These are phyloP conservation scores for Suhomyces guaymorum DNA, from an alignment of 1,139 yeast genomes.

Conservation along the genomic window DNA sequence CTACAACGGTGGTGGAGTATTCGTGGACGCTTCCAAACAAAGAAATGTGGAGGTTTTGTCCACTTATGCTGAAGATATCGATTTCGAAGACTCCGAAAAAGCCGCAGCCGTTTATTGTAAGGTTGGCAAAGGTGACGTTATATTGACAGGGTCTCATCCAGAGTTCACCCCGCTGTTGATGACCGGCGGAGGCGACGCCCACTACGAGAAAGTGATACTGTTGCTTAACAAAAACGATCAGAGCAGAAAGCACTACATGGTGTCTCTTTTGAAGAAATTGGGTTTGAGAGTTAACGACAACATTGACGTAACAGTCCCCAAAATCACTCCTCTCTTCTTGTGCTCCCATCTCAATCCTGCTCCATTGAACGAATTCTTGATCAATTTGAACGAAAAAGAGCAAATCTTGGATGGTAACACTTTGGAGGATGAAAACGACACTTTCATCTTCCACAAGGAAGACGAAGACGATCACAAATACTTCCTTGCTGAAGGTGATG, in stretches of 20 bases:
- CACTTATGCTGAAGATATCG: conserved; percentile 50
- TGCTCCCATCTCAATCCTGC: conserved; percentile 33
- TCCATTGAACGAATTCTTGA: conserved; percentile 27
- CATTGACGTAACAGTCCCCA: conserved; percentile 55
- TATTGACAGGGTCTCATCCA: conserved; percentile 88
- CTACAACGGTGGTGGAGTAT: conserved; percentile 88
- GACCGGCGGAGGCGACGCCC: conserved; percentile 27
- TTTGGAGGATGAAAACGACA: conserved; percentile 55
- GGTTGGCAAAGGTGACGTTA: conserved; percentile 73
- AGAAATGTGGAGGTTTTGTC: conserved; percentile 72
- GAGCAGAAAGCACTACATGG: conserved; percentile 55
- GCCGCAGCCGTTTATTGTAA: conserved; percentile 72
- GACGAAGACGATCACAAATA: conserved; percentile 24
- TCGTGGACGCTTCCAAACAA: conserved; percentile 67
- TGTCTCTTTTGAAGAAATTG: conserved; percentile 53
- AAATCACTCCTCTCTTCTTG: conserved; percentile 62
- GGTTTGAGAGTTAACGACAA: conserved; percentile 67
- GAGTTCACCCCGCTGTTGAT: conserved; percentile 69
- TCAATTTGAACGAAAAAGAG: conserved; percentile 34
- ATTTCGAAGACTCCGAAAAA: conserved; percentile 42
- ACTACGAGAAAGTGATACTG: conserved; percentile 36
- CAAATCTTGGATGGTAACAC: conserved; percentile 47
- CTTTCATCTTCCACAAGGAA: conserved; percentile 47
- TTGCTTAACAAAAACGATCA: conserved; percentile 43
- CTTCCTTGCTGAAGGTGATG: conserved; percentile 39